Evolutionary conservation across 768 basidiomycete species (phyloP), one percentile per base, ranked within the genome.

Genomic region (Pisolithus sp.): DNA sequence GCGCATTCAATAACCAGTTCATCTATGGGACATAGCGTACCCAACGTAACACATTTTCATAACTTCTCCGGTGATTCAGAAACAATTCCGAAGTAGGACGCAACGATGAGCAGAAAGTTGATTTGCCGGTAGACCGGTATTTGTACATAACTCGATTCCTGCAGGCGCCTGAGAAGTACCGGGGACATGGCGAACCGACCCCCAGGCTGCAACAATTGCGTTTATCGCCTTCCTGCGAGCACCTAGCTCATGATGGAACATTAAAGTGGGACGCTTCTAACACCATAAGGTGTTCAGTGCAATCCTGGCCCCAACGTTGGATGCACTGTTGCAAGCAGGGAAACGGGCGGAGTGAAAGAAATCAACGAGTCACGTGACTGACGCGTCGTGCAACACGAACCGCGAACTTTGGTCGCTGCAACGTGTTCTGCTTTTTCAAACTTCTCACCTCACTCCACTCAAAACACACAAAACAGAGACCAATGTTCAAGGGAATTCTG

Each of bases 401-500:
- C 67, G 68, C 52, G 68, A 31, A 34, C 31, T 34, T 21, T 10
- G 41, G 17, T 18, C 21, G 45, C 53, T 24, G 45, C 54, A 51
- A 51, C 53, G 17, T 30, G 46, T 46, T 36, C 34, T 46, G 43
- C 26, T 26, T 45, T 45, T 45, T 45, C n/a, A 45, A n/a, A 13
- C 17, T 24, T 4, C 42, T 12, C 53, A 43, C 37, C 42, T 31
- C 9, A 57, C 54, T 23, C 54, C 46, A 4, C n/a, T n/a, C n/a
- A n/a, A n/a, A n/a, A n/a, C n/a, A n/a, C n/a, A n/a, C 26, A 26
- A 41, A 20, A 26, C 38, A n/a, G 20, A 34, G 34, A 3, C 34
- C 12, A 36, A 91, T 91, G 89, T 90, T 91, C 75, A 89, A 88
- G 71, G 78, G 80, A 59, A 88, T 91, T 50, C 72, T 90, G 34